Base-by-base conservation (phyloP, 108 stramenopile genomes). In the Nitzschia inconspicua region DNA sequence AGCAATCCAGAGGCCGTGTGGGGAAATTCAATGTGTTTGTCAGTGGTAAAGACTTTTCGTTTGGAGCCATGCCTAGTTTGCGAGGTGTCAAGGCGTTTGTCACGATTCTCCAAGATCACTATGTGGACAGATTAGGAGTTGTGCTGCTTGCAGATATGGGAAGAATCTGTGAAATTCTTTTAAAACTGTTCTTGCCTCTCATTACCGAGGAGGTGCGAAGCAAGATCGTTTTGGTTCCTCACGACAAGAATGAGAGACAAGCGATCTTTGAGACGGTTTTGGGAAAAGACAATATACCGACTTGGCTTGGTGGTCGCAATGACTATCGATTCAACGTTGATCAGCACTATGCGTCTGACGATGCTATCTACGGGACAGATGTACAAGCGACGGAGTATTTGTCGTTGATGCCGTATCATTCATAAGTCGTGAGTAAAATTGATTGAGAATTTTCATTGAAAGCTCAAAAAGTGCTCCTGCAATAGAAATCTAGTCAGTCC, bases 31-130 rank as follows among this genome's bases (percentile, higher is more conserved):
- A 90, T 58, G 60, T 77, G 9, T 69, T 90, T 16, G 34, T 90
- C 16, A 85, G 86, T 50, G 84, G 77, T 28, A 35, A 55, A 4
- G 71, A 65, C 8, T 70, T 75, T 41, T 55, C 72, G 1, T 59
- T 66, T 20, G 60, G 59, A 18, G 62, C 53, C 9, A 56, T 80
- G 41, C 83, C 83, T n/a, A 47, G 60, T 23, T 25, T 90, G 14
- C 42, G 70, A 11, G 30, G 60, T 19, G 50, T 83, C 32, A 84
- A 86, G 46, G 41, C 48, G 22, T 41, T 73, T 14, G 60, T 90
- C 41, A 63, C 69, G 1, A 78, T 83, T 39, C 55, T 90, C 35
- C 89, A 90, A 60, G 89, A 90, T 68, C 85, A 90, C 51, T 90
- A 72, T 48, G 85, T 85, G 7, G 79, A 90, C 70, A 54, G 82